phyloP scores from a whole-genome alignment of 495 filamentous ascomycete species.

The Podospora bellae-mahoneyi region DNA sequence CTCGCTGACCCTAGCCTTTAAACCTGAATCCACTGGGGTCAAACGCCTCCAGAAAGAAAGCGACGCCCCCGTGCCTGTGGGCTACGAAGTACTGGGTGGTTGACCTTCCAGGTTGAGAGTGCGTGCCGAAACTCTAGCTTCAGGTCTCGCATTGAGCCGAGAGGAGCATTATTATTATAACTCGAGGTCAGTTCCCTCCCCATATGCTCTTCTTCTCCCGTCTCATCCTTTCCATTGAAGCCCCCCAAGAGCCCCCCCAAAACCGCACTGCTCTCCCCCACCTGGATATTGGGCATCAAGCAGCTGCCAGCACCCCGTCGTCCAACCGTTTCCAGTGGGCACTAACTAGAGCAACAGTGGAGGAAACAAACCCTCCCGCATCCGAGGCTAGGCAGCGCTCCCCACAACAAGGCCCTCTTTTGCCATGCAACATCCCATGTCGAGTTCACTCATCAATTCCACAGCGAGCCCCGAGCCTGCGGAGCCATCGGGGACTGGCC shows the following conservation, averaged over 20 bases:
- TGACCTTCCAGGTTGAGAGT: not conserved
- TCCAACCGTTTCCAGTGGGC: constrained; percentile 2
- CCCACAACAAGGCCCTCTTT: constrained; percentile 27
- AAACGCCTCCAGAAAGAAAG: not conserved
- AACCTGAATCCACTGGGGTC: not conserved
- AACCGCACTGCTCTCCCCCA: not conserved
- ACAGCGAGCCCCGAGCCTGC: constrained; percentile 28
- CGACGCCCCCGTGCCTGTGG: not conserved
- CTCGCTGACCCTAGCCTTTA: not conserved
- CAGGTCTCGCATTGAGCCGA: not conserved
- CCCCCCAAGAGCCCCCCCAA: not conserved
- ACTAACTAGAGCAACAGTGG: not conserved
- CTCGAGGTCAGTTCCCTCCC: not conserved
- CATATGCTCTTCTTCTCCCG: not conserved
- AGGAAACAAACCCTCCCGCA: constrained; percentile 6
- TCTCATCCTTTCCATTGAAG: too few relatives aligned
- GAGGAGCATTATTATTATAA: not conserved
- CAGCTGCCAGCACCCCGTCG: not conserved
- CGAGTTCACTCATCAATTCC: constrained; percentile 30
- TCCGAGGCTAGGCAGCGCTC: constrained; percentile 26
- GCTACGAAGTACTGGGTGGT: too few relatives aligned
- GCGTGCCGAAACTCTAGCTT: not conserved
- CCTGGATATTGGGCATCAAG: not conserved
- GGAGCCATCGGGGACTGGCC: constrained; percentile 13
- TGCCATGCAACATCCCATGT: constrained; percentile 31